phyloP scores from a whole-genome alignment of 1,284 basidiomycete genomes.

The Vanrija pseudolonga region DNA sequence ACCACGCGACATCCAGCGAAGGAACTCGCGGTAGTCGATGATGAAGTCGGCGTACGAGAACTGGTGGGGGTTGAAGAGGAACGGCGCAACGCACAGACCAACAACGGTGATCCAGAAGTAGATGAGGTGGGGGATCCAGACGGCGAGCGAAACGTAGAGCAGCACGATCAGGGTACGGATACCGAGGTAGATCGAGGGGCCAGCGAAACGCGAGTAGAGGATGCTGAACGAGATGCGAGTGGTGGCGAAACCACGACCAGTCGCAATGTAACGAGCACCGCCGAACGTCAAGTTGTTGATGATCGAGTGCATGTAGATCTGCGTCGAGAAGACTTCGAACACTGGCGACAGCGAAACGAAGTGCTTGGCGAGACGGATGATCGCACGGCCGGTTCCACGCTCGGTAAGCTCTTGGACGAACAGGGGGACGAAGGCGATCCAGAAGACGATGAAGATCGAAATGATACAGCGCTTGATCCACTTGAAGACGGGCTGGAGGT shows the following conservation, averaged over 20 bases:
- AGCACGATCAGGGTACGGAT: slow-evolving; percentile 85
- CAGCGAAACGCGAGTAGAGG: slow-evolving; percentile 91
- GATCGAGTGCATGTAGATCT: slow-evolving; percentile 94
- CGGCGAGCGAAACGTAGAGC: slow-evolving; percentile 80
- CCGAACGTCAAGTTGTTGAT: slow-evolving; percentile 91
- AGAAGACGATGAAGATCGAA: slow-evolving; percentile 93
- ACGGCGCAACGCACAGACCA: slow-evolving; percentile 83
- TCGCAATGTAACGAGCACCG: slow-evolving; percentile 95
- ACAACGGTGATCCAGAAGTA: slow-evolving; percentile 94
- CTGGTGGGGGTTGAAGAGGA: slow-evolving; percentile 96
- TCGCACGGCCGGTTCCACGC: slow-evolving; percentile 80
- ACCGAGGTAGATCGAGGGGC: slow-evolving; percentile 92
- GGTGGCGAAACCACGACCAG: slow-evolving; percentile 95
- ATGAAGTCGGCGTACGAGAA: slow-evolving; percentile 92
- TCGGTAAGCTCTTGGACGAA: slow-evolving; percentile 95
- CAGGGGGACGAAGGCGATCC: slow-evolving; percentile 86
- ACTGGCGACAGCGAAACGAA: slow-evolving; percentile 88
- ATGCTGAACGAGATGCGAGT: slow-evolving; percentile 89
- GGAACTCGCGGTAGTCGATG: slow-evolving; percentile 92
- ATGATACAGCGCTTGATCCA: slow-evolving; percentile 95
- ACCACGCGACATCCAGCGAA: slow-evolving; percentile 95
- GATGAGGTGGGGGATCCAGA: slow-evolving; percentile 85
- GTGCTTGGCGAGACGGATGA: slow-evolving; percentile 84
- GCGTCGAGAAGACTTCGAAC: slow-evolving; percentile 93
- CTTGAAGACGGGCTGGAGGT: slow-evolving; percentile 77